Base-by-base conservation (phyloP, 495 filamentous ascomycete species). In the Hyaloscypha finlandica region DNA sequence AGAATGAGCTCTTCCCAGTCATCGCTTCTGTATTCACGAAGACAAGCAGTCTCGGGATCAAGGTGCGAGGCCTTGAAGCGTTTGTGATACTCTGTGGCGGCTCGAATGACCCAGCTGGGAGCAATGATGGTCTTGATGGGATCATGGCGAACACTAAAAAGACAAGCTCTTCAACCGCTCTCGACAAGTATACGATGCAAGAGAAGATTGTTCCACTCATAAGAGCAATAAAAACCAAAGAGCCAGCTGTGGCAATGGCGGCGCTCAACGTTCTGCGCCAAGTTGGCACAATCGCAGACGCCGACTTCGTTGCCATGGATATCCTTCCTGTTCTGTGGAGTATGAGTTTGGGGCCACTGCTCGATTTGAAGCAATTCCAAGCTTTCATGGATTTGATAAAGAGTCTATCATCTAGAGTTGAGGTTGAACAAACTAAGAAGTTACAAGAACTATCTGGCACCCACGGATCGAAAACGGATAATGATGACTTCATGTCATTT, bases 151-250 rank as follows among this genome's bases (percentile, higher is more conserved):
- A 83, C 60, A 83, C 76, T 63, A 79, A 84, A 37, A 79, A 85
- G 57, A 78, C 80, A 37, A 88, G 86, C 32, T 86, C 85, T 3
- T 91, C 92, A 2, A 84, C 74, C 20, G 93, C 93, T 20, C 81
- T 99, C 37, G 95, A 99, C 77, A 98, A 98, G 75, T 97, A 93
- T 71, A 97, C 95, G 1, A 91, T 98, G 71, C 96, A 99, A 74
- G 95, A 98, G 74, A 97, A 96, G 77, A 88, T 99, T 19, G 85
- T 98, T 4, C 95, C 95, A 1, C 81, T 97, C 5, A 83, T 99
- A 62, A 93, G 91, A 73, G 92, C 81, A 1, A 98, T 99, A 76
- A 98, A 98, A 75, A 99, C 95, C 0, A 97, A 96, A 72, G 95
- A 99, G 72, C 95, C 95, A 0, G 94, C 92, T 2, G 95, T 99